phyloP scores from a whole-genome alignment of 805 yeast genomes.

The Cyberlindnera americana region DNA sequence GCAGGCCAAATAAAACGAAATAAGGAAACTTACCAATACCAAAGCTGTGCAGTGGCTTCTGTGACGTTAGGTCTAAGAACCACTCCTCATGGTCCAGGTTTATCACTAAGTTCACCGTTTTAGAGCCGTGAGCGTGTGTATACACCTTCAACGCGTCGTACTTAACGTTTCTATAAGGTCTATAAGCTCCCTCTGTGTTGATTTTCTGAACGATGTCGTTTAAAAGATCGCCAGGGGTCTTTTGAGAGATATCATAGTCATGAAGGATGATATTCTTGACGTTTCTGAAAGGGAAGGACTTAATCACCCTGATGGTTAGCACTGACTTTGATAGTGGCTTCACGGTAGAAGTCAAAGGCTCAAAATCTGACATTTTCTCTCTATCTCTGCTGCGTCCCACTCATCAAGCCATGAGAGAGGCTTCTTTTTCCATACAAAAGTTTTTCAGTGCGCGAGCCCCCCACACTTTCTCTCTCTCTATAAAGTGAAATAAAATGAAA shows the following conservation, averaged over 20 bases:
- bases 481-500: too few species aligned
- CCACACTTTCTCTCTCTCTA: too few species aligned
- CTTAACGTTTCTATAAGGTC: slow-evolving; percentile 77
- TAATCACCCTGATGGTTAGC: slow-evolving; percentile 80
- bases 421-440: too few species aligned
- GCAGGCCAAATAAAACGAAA: slow-evolving; percentile 24
- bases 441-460: too few species aligned
- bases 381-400: too few species aligned
- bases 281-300: slow-evolving; percentile 89
- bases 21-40: slow-evolving; percentile 29
- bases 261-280: slow-evolving; percentile 71
- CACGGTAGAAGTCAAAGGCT: slow-evolving; percentile 76
- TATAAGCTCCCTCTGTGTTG: slow-evolving; percentile 57
- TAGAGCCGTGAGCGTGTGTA: slow-evolving; percentile 92
- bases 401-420: too few species aligned
- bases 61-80: slow-evolving; percentile 43
- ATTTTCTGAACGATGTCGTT: slow-evolving; percentile 45
- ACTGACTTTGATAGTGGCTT: slow-evolving; percentile 63
- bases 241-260: slow-evolving; percentile 63
- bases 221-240: slow-evolving; percentile 63
- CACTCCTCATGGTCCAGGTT: slow-evolving; percentile 84
- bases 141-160: slow-evolving; percentile 81
- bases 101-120: slow-evolving; percentile 87
- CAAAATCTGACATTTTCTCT: slow-evolving; percentile 33
- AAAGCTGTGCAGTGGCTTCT: slow-evolving; percentile 39